A percentile compares a stretch with the other conserved stretches of the same genome.
Conservation (phyloP, 345 rosid species). For the Sisymbrium irio region DNA sequence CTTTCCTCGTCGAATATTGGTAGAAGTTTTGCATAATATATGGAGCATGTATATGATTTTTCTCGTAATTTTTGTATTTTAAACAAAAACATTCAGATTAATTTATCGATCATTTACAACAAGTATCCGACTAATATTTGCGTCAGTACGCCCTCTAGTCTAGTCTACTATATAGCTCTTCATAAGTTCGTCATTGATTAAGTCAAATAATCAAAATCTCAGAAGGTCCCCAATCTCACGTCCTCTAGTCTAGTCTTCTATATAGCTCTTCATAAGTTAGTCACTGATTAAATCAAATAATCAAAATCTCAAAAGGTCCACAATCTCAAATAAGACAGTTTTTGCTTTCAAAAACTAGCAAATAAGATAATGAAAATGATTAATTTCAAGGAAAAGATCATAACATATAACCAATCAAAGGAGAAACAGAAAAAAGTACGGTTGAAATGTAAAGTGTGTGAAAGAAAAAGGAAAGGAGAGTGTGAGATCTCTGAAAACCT, state of each 20-base stretch:
- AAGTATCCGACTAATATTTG: not conserved
- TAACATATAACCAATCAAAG: not conserved
- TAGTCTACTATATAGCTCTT: not conserved
- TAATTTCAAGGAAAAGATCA: not conserved
- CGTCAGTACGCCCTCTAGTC: not conserved
- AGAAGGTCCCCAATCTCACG: not conserved
- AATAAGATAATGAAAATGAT: not conserved
- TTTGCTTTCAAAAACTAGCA: too few species aligned
- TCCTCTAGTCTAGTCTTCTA: not conserved
- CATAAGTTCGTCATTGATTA: not conserved
- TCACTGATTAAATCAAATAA: not conserved
- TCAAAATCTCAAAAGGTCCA: not conserved
- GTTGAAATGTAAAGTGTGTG: not conserved
- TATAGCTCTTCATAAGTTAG: not conserved
- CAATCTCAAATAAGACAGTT: not conserved
- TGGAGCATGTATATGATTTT: not conserved
- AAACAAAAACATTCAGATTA: not conserved
- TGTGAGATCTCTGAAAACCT: not conserved
- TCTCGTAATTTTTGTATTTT: not conserved
- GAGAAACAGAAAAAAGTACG: not conserved
- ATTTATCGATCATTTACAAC: not conserved
- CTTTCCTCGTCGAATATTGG: not conserved
- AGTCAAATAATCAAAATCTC: not conserved
- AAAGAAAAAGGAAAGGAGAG: not conserved
- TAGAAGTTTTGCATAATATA: not conserved